Evolutionary conservation across 768 basidiomycete species (phyloP).

Genomic region (Trametes elegans): DNA sequence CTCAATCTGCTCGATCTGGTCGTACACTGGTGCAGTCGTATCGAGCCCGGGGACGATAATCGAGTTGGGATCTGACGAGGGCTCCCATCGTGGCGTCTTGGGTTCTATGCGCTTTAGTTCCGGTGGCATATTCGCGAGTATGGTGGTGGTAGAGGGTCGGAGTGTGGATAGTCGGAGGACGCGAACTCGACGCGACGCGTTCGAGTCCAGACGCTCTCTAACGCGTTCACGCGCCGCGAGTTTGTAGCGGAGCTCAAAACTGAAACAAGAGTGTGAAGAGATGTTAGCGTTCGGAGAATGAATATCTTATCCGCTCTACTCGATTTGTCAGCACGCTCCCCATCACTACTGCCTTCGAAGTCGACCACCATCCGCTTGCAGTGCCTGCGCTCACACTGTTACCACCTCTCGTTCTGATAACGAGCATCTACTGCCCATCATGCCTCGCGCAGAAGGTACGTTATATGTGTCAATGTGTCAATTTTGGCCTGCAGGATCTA

Average conservation of each 20-base stretch:
- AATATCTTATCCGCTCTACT: neutral
- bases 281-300: neutral
- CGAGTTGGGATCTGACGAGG: constrained; percentile 56
- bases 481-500: neutral
- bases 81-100: constrained; percentile 68
- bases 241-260: neutral
- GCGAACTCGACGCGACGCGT: constrained; percentile 15
- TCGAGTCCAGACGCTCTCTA: neutral
- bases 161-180: neutral
- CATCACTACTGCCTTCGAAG: neutral
- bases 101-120: constrained; percentile 46
- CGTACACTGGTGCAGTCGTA: constrained; percentile 60
- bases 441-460: constrained; percentile 85
- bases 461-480: neutral
- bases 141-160: neutral
- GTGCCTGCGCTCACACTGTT: neutral
- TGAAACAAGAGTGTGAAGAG: neutral
- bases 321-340: constrained; percentile 9
- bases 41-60: constrained; percentile 76
- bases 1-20: constrained; percentile 94
- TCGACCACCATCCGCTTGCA: neutral
- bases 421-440: constrained; percentile 34
- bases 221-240: neutral
- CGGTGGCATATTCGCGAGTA: constrained; percentile 21
- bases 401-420: neutral